Percentiles rank a stretch among this genome's conserved stretches.
Evolutionary conservation across 1,284 basidiomycete species (phyloP).

Genomic region (Ganoderma meredithae): DNA sequence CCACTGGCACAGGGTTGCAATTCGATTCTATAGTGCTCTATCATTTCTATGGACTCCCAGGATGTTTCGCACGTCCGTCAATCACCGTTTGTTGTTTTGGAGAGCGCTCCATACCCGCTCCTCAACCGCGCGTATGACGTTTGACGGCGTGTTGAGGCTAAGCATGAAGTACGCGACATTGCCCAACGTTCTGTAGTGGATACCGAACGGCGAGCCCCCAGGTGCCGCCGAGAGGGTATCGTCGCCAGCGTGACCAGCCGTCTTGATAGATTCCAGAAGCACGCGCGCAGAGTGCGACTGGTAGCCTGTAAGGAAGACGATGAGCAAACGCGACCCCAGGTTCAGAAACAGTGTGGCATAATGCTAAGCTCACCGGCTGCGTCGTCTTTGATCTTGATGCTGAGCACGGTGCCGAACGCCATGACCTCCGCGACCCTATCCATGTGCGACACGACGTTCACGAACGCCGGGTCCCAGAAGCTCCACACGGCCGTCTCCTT

Average conservation of each 20-base stretch:
- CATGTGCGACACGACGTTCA: slow-evolving; percentile 67
- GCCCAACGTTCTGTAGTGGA: slow-evolving; percentile 91
- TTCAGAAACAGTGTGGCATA: not conserved
- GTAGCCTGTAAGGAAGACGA: slow-evolving; percentile 62
- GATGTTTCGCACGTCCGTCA: not conserved
- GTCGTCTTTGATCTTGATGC: slow-evolving; percentile 77
- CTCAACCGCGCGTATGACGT: slow-evolving; percentile 65
- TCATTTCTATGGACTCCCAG: not conserved
- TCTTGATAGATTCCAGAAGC: slow-evolving; percentile 59
- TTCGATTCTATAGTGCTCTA: not conserved
- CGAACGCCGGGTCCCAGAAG: slow-evolving; percentile 85
- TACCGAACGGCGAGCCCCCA: slow-evolving; percentile 68
- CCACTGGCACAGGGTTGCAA: not conserved
- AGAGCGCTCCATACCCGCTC: slow-evolving; percentile 58
- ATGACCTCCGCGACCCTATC: slow-evolving; percentile 77
- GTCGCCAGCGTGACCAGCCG: slow-evolving; percentile 32
- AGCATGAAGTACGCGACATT: slow-evolving; percentile 96
- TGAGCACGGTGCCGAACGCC: slow-evolving; percentile 90
- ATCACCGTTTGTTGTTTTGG: not conserved
- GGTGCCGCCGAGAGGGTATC: slow-evolving; percentile 51
- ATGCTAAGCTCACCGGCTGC: slow-evolving; percentile 55
- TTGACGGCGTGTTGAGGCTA: slow-evolving; percentile 77
- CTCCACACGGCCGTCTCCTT: slow-evolving; percentile 69
- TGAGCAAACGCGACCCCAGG: not conserved
- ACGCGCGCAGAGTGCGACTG: slow-evolving; percentile 75